Evolutionary conservation across 805 yeast species (phyloP), one percentile per base, ranked within the genome.

Genomic region (Monosporozyma aerobia): DNA sequence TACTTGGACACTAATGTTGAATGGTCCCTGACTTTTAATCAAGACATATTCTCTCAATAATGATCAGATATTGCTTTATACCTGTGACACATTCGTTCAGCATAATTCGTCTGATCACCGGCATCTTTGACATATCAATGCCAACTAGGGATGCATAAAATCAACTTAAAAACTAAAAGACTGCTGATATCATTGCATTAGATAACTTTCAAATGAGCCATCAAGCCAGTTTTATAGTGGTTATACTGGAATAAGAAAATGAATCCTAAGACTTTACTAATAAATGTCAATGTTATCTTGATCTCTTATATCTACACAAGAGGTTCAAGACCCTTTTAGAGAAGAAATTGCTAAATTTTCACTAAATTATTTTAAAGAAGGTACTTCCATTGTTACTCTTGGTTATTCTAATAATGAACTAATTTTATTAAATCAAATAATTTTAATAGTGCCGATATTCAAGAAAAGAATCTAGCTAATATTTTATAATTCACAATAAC

Each of bases 261-360:
- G 19, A 19, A 19, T 19, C 19, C 19, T 19, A 19, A 19, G 19
- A 19, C 19, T 19, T 19, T 19, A 19, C 19, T 19, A 19, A 19
- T 19, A 19, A 19, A 19, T 19, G 19, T 19, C 19, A 19, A 94
- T 73, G 82, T 92, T 56, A 90, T 94, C 59, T 78, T 94, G 65
- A 85, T 97, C 52, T 99, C 99, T 33, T 98, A 94, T 69, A 94
- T 94, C 97, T 49, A 94, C 99, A 48, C 98, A 92, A 73, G 99
- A 94, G 77, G 99, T 98, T 40, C 99, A 94, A 78, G 79, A 87
- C 53, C 96, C 98, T 43, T 94, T 94, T 67, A 99, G 99, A 74
- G 77, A 90, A 55, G 99, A 94, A 76, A 99, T 94, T 56, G 88
- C 85, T 55, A 77, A 85, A 47, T 82, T 95, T 40, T 78, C 94